Percentiles rank a stretch among this genome's conserved stretches.
Conservation (phyloP, 2,329 filamentous ascomycete genomes). For the Phyllosticta paracitricarpa region DNA sequence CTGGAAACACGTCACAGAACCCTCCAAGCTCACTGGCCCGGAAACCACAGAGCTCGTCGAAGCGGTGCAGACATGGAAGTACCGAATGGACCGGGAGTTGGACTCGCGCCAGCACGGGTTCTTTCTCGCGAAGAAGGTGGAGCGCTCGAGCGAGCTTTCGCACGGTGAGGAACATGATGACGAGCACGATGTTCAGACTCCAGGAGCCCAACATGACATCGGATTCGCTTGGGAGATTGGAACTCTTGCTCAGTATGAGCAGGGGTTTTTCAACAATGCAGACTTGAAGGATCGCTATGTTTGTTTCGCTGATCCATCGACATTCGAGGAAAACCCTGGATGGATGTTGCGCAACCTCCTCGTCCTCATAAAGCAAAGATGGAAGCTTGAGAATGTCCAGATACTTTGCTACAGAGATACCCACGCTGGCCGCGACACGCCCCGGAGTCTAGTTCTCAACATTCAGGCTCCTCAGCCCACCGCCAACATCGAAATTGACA, state of each 20-base stretch:
- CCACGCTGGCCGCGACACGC: slow-evolving; percentile 64
- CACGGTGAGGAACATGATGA: slow-evolving; percentile 16
- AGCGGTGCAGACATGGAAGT: slow-evolving; percentile 77
- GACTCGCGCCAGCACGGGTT: slow-evolving; percentile 86
- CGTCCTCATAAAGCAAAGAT: slow-evolving; percentile 73
- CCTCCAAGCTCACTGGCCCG: slow-evolving; percentile 44
- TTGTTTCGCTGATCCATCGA: slow-evolving; percentile 86
- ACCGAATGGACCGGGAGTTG: slow-evolving; percentile 43
- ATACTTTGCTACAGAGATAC: slow-evolving; percentile 86
- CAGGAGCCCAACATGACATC: slow-evolving; percentile 40
- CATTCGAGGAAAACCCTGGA: slow-evolving; percentile 74
- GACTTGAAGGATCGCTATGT: slow-evolving; percentile 68
- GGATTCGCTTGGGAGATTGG: slow-evolving; percentile 70
- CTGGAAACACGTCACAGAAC: slow-evolving; percentile 49
- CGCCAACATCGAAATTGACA: slow-evolving; percentile 12
- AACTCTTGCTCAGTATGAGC: slow-evolving; percentile 67
- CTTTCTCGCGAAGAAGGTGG: slow-evolving; percentile 78
- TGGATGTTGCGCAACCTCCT: slow-evolving; percentile 91
- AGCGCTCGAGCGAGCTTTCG: slow-evolving; percentile 14
- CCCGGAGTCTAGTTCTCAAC: slow-evolving; percentile 68
- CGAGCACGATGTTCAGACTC: slow-evolving; percentile 25
- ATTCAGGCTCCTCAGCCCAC: slow-evolving; percentile 40
- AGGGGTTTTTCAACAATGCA: slow-evolving; percentile 71
- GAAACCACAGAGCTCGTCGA: slow-evolving; percentile 77
- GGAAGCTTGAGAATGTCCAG: slow-evolving; percentile 65